phyloP scores from a whole-genome alignment of 768 basidiomycete genomes.

The Omphalotus guepiniiformis region DNA sequence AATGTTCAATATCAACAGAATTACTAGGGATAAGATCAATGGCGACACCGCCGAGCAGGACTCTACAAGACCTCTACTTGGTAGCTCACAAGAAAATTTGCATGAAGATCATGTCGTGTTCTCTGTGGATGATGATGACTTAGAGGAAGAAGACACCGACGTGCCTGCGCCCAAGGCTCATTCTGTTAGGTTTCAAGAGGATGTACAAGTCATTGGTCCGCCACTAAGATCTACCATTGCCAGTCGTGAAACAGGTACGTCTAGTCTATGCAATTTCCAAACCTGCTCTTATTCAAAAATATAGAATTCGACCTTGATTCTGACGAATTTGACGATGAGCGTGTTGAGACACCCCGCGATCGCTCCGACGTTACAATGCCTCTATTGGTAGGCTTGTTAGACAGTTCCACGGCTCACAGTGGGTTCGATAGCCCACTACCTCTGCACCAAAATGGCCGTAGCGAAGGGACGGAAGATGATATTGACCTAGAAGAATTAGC shows the following conservation, averaged over 20 bases:
- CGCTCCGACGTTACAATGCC: conserved; percentile 59
- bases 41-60: conserved; percentile 31
- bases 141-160: conserved; percentile 35
- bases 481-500: conserved; percentile 72
- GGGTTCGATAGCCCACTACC: conserved; percentile 56
- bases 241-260: conserved; percentile 81
- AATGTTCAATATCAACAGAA: conserved; percentile 19
- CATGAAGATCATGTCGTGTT: conserved; percentile 45
- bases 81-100: conserved; percentile 37
- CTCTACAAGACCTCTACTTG: conserved; percentile 57
- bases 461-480: conserved; percentile 27
- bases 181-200: conserved; percentile 61
- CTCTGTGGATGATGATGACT: conserved; percentile 49
- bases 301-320: conserved; percentile 82
- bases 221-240: conserved; percentile 66
- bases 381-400: conserved; percentile 74
- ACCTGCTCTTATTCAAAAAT: conserved; percentile 10
- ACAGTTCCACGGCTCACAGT: conserved; percentile 55
- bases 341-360: conserved; percentile 29
- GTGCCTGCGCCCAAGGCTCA: conserved; percentile 35
- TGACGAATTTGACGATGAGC: conserved; percentile 69
- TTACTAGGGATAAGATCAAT: conserved; percentile 21
- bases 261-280: conserved; percentile 3
- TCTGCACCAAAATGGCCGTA: conserved; percentile 31
- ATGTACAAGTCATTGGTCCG: conserved; percentile 64